Evolutionary conservation across 2,329 filamentous ascomycete genomes (phyloP), one percentile per base, ranked within the genome.

Genomic region (Knufia petricola): DNA sequence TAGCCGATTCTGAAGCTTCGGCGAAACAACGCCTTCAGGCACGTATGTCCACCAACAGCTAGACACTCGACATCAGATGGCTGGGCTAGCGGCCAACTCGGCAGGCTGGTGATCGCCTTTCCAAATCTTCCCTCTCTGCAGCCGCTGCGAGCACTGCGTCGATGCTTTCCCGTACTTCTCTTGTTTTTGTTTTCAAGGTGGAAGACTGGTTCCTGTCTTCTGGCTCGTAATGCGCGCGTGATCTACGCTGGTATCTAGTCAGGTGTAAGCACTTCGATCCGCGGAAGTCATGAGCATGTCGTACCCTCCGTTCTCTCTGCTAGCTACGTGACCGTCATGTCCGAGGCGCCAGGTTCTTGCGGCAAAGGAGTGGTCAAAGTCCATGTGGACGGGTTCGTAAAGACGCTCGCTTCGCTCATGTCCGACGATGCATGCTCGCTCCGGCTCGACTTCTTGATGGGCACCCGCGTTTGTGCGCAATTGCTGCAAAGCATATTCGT

Each of bases 61-160:
- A 37, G 34, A 37, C 34, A 37, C 34, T n/a, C 34, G 34, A 37
- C 34, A 37, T 37, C 34, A 37, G 34, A 37, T 37, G 34, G 34
- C 7, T 37, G 34, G 34, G 13, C 34, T 37, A 37, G 34, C 34
- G 34, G 34, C 34, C 7, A 37, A 37, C 34, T 37, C 34, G 34
- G 34, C 34, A 37, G 34, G 34, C 34, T 37, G 34, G 34, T 37
- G 34, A 37, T 37, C 34, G 34, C 34, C 34, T 37, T 37, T 37
- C 34, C 34, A 37, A 37, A 37, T 37, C 34, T 37, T 37, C 34
- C 34, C 34, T 6, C 34, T 37, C 34, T 37, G 34, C 34, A 37
- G 34, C 34, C 34, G 34, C 34, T 37, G 34, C 34, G 34, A 37
- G 34, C 34, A 37, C 34, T 37, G 34, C 34, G 34, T 37, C 34